phyloP scores from a whole-genome alignment of 2,329 filamentous ascomycete species.

The Knufia fluminis region DNA sequence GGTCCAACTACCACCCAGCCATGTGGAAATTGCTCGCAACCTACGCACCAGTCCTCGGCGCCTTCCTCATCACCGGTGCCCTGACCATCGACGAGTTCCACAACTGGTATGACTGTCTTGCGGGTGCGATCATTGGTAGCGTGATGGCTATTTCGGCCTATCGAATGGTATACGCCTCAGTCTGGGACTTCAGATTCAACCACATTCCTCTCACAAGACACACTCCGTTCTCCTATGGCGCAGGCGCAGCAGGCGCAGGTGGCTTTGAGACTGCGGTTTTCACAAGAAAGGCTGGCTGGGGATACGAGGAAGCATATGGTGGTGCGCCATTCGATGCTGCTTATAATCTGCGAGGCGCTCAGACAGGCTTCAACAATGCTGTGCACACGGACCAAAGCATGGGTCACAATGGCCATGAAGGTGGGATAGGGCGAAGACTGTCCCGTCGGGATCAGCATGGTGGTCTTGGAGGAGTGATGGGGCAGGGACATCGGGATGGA shows the following conservation, averaged over 20 bases:
- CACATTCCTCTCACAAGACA: slow-evolving; percentile 57
- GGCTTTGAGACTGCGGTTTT: slow-evolving; percentile 47
- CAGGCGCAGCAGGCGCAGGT: slow-evolving; percentile 28
- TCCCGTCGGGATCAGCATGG: background rate
- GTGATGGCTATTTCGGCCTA: slow-evolving; percentile 57
- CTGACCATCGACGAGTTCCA: slow-evolving; percentile 66
- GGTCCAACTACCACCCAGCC: slow-evolving; percentile 60
- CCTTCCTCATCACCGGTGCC: slow-evolving; percentile 57
- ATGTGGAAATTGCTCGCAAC: slow-evolving; percentile 63
- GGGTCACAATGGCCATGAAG: background rate
- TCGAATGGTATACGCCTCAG: slow-evolving; percentile 56
- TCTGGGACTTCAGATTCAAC: slow-evolving; percentile 58
- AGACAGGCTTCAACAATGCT: slow-evolving; percentile 18
- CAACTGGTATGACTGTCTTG: slow-evolving; percentile 66
- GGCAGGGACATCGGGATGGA: slow-evolving; percentile 7
- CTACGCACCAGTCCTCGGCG: slow-evolving; percentile 59
- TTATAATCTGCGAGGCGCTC: slow-evolving; percentile 17
- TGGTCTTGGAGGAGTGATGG: slow-evolving; percentile 2
- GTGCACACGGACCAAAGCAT: background rate
- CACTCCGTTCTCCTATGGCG: slow-evolving; percentile 45
- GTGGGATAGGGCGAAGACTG: background rate
- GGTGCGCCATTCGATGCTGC: slow-evolving; percentile 37
- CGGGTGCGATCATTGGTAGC: slow-evolving; percentile 56
- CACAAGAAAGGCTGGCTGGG: slow-evolving; percentile 54
- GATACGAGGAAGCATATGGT: slow-evolving; percentile 34